These are phyloP conservation scores for Sphaerostilbella broomeana DNA, from an alignment of 2,329 filamentous ascomycete species.

Conservation along the genomic window DNA sequence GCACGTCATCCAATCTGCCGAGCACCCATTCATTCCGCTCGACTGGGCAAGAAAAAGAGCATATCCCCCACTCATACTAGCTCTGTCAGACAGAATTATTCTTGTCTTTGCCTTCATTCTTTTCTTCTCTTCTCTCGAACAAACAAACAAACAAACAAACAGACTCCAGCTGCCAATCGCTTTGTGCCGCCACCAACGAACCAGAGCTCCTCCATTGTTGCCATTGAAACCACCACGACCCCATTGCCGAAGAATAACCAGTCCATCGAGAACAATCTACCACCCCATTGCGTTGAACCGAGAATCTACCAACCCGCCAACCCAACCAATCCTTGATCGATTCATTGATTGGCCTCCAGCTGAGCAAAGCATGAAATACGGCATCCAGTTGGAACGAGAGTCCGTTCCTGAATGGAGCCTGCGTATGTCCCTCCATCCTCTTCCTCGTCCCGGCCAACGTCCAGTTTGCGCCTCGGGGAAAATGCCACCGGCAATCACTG, in stretches of 20 bases:
- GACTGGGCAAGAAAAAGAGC: neutral
- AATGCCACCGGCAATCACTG: neutral
- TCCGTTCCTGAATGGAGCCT: constrained; percentile 79
- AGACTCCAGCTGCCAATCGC: no score
- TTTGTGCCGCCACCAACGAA: no score
- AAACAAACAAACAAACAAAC: no score
- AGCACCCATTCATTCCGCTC: neutral
- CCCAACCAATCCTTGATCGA: no score
- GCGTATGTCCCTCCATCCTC: constrained; percentile 42
- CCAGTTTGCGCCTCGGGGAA: no score
- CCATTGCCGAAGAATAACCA: no score
- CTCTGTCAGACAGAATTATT: neutral
- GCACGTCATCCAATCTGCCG: neutral
- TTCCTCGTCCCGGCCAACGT: constrained; percentile 12
- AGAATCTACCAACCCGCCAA: no score
- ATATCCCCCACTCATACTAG: neutral
- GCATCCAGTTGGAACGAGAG: constrained; percentile 58
- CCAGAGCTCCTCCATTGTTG: no score
- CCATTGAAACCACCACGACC: no score
- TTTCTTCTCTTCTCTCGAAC: neutral
- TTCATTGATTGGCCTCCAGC: no score
- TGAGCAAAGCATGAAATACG: constrained; percentile 33
- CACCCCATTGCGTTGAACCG: no score
- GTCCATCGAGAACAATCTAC: no score
- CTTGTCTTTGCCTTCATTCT: constrained; percentile 8